Base-by-base conservation (phyloP, 805 yeast genomes). In the Naumovozyma castellii region DNA sequence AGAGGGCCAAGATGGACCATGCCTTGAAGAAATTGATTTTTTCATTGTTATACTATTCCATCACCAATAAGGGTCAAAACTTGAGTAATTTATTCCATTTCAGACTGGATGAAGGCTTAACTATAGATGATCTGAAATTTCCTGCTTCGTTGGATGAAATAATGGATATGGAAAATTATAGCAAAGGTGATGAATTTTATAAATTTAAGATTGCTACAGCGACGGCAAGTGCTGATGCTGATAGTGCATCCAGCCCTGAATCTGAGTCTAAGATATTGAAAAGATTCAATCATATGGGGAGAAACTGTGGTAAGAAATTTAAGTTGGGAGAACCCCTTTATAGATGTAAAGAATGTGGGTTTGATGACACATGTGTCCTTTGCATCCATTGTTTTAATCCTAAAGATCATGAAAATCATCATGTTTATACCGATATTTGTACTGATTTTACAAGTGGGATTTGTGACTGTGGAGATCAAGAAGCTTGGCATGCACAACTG, bases 311-410 rank as follows among this genome's bases (percentile, higher is more conserved):
- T 3, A 67, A 78, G 40, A 67, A 74, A 28, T 77, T 84, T 47
- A 69, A 67, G 31, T 51, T 58, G 3, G 81, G 81, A 18, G 84
- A 80, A 44, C 76, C 80, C 0, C 79, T 81, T 16, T 84, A 80
- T 54, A 66, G 85, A 40, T 84, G 94, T 53, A 67, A 67, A 27
- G 84, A 82, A 42, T 84, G 94, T 66, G 85, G 84, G 0, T 73
- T 71, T 44, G 94, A 84, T 59, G 77, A 76, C 6, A 80, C 88
- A 0, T 84, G 94, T 66, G 87, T 84, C 27, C 56, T 84, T 19
- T 84, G 94, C 60, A 73, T 71, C 10, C 64, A 76, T 48, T 84
- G 94, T 56, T 84, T 81, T 62, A 79, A 80, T 55, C 70, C 72
- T 40, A 71, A 71, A 3, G 85, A 81, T 50, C 94, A 84, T 56